These are phyloP conservation scores for Plasmodium malariae DNA, from an alignment of 169 alveolate species.

Conservation along the genomic window DNA sequence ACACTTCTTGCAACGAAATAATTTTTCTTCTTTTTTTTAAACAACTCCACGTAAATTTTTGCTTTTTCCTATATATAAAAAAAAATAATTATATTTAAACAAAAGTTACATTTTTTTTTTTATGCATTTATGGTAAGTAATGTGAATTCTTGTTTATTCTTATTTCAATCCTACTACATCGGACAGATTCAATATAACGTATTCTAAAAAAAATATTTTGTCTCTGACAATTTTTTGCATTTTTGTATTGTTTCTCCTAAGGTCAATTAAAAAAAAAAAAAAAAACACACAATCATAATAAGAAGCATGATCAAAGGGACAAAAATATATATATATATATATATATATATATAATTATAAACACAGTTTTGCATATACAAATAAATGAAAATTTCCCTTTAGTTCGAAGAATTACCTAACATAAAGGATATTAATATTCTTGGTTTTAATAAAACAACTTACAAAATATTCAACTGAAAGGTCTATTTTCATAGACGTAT, in stretches of 20 bases:
- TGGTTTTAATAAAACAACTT: constrained; percentile 34
- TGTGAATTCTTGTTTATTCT: neutral
- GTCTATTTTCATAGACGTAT: constrained; percentile 7
- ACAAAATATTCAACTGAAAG: constrained; percentile 40
- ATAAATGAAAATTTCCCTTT: too few relatives aligned
- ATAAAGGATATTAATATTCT: constrained; percentile 26
- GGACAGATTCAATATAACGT: constrained; percentile 26
- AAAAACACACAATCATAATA: too few relatives aligned
- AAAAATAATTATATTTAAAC: neutral
- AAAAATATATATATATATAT: neutral
- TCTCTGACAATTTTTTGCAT: constrained; percentile 41
- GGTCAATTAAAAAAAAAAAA: too few relatives aligned
- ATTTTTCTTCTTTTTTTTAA: constrained; percentile 60
- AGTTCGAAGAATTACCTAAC: constrained; percentile 46
- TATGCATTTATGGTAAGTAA: neutral
- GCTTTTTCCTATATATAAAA: constrained; percentile 34
- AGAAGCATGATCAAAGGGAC: neutral
- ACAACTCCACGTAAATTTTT: constrained; percentile 50
- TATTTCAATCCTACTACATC: constrained; percentile 15
- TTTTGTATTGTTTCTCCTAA: constrained; percentile 58
- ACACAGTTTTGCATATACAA: neutral
- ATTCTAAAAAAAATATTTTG: constrained; percentile 58
- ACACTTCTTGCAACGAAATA: constrained; percentile 67
- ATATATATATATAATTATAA: neutral
- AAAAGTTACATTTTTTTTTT: neutral